A percentile compares a stretch with the other conserved stretches of the same genome.
Conservation (phyloP, 257 asterid genomes). For the Prunella vulgaris region DNA sequence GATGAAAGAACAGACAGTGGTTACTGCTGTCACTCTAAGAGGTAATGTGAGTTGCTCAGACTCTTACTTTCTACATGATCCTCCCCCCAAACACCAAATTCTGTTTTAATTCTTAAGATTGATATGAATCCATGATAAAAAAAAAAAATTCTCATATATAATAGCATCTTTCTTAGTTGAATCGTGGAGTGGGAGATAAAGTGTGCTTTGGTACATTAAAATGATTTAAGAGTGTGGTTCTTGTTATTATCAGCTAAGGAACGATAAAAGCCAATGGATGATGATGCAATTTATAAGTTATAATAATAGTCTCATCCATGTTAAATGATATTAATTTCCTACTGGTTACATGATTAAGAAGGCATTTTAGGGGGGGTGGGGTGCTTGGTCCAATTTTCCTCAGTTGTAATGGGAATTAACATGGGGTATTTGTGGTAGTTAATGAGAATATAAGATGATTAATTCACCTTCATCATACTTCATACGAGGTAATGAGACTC, state of each 20-base stretch:
- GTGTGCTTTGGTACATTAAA: background rate
- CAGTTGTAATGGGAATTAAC: background rate
- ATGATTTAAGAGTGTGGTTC: background rate
- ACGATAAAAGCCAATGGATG: background rate
- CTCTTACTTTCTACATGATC: background rate
- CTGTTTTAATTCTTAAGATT: background rate
- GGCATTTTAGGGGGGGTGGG: background rate
- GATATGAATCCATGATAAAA: background rate
- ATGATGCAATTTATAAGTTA: background rate
- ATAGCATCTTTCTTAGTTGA: background rate
- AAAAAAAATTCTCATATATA: background rate
- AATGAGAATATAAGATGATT: background rate
- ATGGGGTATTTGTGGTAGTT: background rate
- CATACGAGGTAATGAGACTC: no score
- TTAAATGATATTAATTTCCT: background rate
- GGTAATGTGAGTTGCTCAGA: slow-evolving; percentile 52
- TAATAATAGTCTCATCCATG: background rate
- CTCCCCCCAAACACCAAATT: background rate
- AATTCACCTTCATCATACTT: no score
- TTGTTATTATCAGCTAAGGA: background rate
- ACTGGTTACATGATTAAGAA: background rate
- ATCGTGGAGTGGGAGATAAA: background rate
- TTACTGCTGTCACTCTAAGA: slow-evolving; percentile 88
- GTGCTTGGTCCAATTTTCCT: background rate
- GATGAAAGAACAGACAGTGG: slow-evolving; percentile 76